Evolutionary conservation across 176 grass and related monocot genomes (phyloP).

Genomic region (Pontederia paniculata): DNA sequence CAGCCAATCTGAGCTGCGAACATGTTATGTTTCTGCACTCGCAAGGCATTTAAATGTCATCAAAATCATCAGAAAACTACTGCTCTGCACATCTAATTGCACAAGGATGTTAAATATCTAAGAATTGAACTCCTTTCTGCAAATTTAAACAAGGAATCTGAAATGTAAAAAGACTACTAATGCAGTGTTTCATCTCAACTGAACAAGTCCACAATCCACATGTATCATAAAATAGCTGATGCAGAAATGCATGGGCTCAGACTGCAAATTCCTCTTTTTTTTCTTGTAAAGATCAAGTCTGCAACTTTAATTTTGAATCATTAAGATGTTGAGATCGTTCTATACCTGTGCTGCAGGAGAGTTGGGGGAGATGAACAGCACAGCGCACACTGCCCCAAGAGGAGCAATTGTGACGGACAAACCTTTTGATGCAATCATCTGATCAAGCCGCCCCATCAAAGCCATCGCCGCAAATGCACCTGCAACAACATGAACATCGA

Average conservation of each 20-base stretch:
- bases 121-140: too few relatives aligned
- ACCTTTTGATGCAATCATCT: slow-evolving; percentile 61
- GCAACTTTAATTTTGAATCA: neutral
- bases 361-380: slow-evolving; percentile 55
- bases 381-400: slow-evolving; percentile 66
- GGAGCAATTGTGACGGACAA: slow-evolving; percentile 70
- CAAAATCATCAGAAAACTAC: too few relatives aligned
- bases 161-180: too few relatives aligned
- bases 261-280: neutral
- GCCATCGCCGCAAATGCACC: slow-evolving; percentile 92
- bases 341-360: slow-evolving; percentile 60
- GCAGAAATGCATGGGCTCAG: too few relatives aligned
- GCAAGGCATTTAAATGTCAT: slow-evolving; percentile 15
- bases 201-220: too few relatives aligned
- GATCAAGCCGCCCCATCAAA: slow-evolving; percentile 59
- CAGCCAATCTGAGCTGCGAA: slow-evolving; percentile 80
- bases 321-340: too few relatives aligned
- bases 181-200: too few relatives aligned
- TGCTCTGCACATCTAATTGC: too few relatives aligned
- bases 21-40: slow-evolving; percentile 88
- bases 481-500: too few relatives aligned
- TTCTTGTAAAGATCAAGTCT: neutral
- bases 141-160: too few relatives aligned
- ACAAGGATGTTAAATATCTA: too few relatives aligned
- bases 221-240: too few relatives aligned